These are phyloP conservation scores for Monilinia fructigena DNA, from an alignment of 2,329 filamentous ascomycete species.

Conservation along the genomic window DNA sequence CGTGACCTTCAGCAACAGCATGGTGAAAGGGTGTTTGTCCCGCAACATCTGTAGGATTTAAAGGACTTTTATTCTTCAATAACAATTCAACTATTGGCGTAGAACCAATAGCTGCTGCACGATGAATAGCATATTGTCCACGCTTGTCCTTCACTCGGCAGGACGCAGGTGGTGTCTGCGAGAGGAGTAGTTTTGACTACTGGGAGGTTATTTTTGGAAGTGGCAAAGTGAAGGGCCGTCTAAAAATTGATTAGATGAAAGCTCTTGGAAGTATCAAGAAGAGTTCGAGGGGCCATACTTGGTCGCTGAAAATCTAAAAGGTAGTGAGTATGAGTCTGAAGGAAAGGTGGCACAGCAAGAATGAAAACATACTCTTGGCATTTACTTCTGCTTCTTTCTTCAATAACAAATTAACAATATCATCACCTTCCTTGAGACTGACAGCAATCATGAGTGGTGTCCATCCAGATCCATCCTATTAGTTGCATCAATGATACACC, in stretches of 20 bases:
- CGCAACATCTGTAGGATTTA: slow-evolving; percentile 79
- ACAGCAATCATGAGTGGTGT: slow-evolving; percentile 81
- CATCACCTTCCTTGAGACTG: slow-evolving; percentile 70
- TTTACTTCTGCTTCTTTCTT: slow-evolving; percentile 70
- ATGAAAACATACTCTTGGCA: slow-evolving; percentile 58
- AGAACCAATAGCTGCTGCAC: slow-evolving; percentile 85
- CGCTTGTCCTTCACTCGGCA: slow-evolving; percentile 79
- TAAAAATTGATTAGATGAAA: slow-evolving; percentile 41
- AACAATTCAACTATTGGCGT: slow-evolving; percentile 83
- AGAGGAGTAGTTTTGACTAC: slow-evolving; percentile 75
- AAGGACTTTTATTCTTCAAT: slow-evolving; percentile 71
- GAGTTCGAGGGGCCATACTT: slow-evolving; percentile 45
- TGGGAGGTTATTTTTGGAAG: slow-evolving; percentile 85
- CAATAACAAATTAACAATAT: slow-evolving; percentile 65
- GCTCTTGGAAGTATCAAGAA: background rate
- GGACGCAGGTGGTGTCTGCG: slow-evolving; percentile 66
- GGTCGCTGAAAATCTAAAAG: slow-evolving; percentile 61
- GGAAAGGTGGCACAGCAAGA: background rate
- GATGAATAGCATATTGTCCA: slow-evolving; percentile 87
- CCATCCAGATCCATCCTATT: slow-evolving; percentile 74
- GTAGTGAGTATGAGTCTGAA: slow-evolving; percentile 20
- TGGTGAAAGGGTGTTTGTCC: slow-evolving; percentile 92
- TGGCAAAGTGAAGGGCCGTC: slow-evolving; percentile 88
- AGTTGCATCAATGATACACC: background rate
- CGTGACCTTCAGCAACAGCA: slow-evolving; percentile 72